A percentile compares a stretch with the other conserved stretches of the same genome.
Conservation (phyloP, 148 eudicot genomes). For the Beta vulgaris region DNA sequence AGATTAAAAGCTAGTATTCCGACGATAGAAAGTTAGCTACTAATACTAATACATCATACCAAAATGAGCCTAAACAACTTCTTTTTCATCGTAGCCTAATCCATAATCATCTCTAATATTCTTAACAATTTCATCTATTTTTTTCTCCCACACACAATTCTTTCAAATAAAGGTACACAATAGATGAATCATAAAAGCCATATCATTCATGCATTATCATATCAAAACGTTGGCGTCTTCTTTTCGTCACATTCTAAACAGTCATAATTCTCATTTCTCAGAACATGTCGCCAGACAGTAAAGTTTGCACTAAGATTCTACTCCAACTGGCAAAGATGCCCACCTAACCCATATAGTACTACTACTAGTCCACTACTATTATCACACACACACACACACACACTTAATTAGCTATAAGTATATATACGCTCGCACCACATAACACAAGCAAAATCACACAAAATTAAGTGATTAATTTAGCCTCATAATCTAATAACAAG, state of each 20-base stretch:
- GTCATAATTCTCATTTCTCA: not conserved
- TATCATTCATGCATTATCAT: slow-evolving; percentile 4
- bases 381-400: not conserved
- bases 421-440: not conserved
- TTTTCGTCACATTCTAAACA: slow-evolving; percentile 2
- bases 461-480: not conserved
- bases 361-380: not conserved
- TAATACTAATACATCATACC: no score
- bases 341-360: not conserved
- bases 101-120: no score
- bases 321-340: slow-evolving; percentile 28
- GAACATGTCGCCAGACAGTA: slow-evolving; percentile 18
- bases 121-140: no score
- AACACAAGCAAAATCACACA: not conserved
- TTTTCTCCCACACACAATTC: no score
- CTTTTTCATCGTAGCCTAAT: no score
- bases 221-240: slow-evolving; percentile 9
- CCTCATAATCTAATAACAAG: not conserved
- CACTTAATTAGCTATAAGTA: not conserved
- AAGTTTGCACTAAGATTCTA: slow-evolving; percentile 17
- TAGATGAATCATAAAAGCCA: no score
- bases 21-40: no score
- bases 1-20: no score
- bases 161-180: no score
- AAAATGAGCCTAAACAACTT: no score